These are phyloP conservation scores for Pezicula neosporulosa DNA, from an alignment of 2,329 filamentous ascomycete species.

Conservation along the genomic window DNA sequence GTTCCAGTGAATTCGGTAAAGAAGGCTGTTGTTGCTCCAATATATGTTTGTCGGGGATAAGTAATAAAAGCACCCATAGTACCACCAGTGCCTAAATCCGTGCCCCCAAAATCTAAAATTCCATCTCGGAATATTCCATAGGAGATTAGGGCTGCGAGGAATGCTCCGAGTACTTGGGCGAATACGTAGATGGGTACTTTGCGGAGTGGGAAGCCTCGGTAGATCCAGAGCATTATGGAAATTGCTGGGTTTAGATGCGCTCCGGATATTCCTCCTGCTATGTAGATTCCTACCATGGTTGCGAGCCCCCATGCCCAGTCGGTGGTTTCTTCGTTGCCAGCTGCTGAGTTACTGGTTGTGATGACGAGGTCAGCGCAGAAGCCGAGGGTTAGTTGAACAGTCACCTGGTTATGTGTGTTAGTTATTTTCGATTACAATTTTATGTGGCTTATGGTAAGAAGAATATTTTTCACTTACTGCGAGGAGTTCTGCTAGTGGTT, in stretches of 20 bases:
- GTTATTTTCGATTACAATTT: not conserved
- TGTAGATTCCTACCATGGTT: constrained; percentile 46
- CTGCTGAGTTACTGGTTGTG: constrained; percentile 14
- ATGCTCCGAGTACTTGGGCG: constrained; percentile 49
- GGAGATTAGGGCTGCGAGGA: constrained; percentile 44
- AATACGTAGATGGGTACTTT: constrained; percentile 47
- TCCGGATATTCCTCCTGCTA: constrained; percentile 43
- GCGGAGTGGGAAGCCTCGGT: constrained; percentile 47
- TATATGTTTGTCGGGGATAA: constrained; percentile 35
- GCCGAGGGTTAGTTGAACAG: constrained; percentile 37
- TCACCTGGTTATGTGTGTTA: constrained; percentile 10
- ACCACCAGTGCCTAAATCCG: constrained; percentile 18
- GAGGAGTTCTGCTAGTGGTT: constrained; percentile 50
- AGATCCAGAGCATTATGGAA: constrained; percentile 42
- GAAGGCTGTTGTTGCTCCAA: constrained; percentile 36
- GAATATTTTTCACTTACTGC: constrained; percentile 30
- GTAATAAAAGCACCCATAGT: constrained; percentile 41
- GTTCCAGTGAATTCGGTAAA: constrained; percentile 45
- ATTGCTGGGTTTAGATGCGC: constrained; percentile 42
- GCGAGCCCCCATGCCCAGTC: constrained; percentile 50
- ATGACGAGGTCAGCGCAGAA: constrained; percentile 46
- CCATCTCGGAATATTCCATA: constrained; percentile 38
- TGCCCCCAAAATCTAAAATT: constrained; percentile 23
- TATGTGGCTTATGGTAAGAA: no score
- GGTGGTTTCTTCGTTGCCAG: constrained; percentile 40